Evolutionary conservation across 176 grass and related monocot species (phyloP).

Genomic region (Rhynchospora pubera): DNA sequence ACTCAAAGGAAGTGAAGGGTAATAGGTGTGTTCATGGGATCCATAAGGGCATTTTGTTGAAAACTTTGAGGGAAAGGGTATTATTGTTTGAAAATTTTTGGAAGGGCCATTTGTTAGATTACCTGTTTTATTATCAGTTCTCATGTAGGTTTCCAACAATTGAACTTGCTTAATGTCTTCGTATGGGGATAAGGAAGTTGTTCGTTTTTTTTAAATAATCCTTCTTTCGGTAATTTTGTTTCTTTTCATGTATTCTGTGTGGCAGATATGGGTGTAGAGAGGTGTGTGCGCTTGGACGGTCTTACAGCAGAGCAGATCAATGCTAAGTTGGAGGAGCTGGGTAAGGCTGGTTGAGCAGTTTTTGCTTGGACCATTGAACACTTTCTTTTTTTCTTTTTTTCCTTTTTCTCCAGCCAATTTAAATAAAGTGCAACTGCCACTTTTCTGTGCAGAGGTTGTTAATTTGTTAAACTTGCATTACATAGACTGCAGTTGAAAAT

Average conservation of each 20-base stretch:
- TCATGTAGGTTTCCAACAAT: background rate
- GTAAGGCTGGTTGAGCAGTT: constrained; percentile 25
- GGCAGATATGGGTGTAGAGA: constrained; percentile 65
- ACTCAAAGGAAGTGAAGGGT: too few species aligned
- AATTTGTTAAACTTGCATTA: constrained; percentile 4
- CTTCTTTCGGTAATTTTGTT: background rate
- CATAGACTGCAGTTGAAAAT: background rate
- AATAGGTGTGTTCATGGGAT: too few species aligned
- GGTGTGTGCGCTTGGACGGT: constrained; percentile 53
- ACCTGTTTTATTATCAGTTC: background rate
- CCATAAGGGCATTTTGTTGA: too few species aligned
- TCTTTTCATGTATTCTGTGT: background rate
- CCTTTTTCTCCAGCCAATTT: background rate
- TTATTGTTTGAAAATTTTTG: too few species aligned
- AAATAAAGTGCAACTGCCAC: constrained; percentile 7
- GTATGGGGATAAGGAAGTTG: background rate
- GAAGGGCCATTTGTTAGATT: background rate
- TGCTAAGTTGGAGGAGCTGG: constrained; percentile 62
- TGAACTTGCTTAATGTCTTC: background rate
- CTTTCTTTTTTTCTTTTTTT: background rate
- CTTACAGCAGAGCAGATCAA: constrained; percentile 52
- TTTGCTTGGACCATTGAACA: background rate
- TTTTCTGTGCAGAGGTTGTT: background rate
- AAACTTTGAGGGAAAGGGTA: too few species aligned
- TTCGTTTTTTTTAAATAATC: background rate